These are phyloP conservation scores for Penicillium nordicum DNA, from an alignment of 2,329 filamentous ascomycete genomes.

Conservation along the genomic window DNA sequence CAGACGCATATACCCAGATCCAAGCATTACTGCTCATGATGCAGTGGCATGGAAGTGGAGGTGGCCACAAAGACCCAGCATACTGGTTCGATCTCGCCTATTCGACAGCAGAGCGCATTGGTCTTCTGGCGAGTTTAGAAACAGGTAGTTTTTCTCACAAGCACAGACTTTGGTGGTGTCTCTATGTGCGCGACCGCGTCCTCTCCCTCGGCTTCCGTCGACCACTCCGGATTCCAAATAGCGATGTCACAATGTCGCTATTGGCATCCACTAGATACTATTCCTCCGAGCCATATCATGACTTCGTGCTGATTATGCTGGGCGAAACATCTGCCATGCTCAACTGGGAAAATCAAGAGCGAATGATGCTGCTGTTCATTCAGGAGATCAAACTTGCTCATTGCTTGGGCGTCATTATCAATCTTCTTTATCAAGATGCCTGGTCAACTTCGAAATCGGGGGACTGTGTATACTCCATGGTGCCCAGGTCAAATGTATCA, in stretches of 20 bases:
- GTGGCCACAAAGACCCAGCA: conserved; percentile 7
- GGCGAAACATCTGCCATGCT: conserved; percentile 5
- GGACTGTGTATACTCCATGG: background rate
- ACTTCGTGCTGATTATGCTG: background rate
- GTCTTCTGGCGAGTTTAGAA: conserved; percentile 2
- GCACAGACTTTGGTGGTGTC: conserved; percentile 13
- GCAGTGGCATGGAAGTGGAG: conserved; percentile 12
- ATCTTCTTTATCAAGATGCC: conserved; percentile 2
- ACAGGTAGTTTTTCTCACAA: conserved; percentile 8
- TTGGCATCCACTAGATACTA: conserved; percentile 7
- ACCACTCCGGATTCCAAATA: conserved; percentile 5
- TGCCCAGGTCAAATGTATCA: background rate
- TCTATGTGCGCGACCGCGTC: conserved; percentile 14
- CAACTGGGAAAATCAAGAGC: conserved; percentile 9
- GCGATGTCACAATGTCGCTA: conserved; percentile 6
- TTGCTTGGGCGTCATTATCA: conserved; percentile 3
- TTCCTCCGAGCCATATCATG: conserved; percentile 6
- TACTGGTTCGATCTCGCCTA: conserved; percentile 16
- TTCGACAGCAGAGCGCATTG: conserved; percentile 13
- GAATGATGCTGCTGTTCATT: conserved; percentile 8
- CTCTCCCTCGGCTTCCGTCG: conserved; percentile 10
- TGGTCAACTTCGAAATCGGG: conserved; percentile 1
- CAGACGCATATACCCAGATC: conserved; percentile 11
- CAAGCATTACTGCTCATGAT: conserved; percentile 14
- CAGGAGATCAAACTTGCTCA: conserved; percentile 6